Evolutionary conservation across 2,329 filamentous ascomycete genomes (phyloP).

Genomic region (Epichloe coenophiala): DNA sequence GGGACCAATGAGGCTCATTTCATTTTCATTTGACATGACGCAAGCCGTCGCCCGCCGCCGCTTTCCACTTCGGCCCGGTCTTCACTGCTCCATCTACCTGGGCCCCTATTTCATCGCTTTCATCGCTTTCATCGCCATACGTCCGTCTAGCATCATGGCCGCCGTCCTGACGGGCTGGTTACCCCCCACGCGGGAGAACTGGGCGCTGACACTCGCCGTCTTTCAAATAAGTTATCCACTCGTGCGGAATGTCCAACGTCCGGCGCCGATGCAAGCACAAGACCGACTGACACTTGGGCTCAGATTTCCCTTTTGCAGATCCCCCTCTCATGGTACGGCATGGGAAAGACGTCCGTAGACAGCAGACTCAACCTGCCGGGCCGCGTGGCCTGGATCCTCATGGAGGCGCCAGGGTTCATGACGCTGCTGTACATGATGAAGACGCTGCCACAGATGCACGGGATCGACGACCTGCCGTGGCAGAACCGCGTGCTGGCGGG

Average conservation of each 20-base stretch:
- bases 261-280: not conserved
- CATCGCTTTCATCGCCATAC: too few species aligned
- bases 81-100: too few species aligned
- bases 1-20: too few species aligned
- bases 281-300: not conserved
- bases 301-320: conserved; percentile 66
- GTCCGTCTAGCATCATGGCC: conserved; percentile 17
- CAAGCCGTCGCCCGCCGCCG: too few species aligned
- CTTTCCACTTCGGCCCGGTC: too few species aligned
- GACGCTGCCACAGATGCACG: conserved; percentile 46
- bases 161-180: conserved; percentile 38
- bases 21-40: too few species aligned
- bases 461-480: conserved; percentile 51
- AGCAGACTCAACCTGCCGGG: conserved; percentile 78
- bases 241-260: conserved; percentile 19
- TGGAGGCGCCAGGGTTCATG: conserved; percentile 71
- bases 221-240: conserved; percentile 41
- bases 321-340: conserved; percentile 64
- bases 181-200: conserved; percentile 46
- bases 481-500: conserved; percentile 64
- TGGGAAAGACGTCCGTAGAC: conserved; percentile 75
- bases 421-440: conserved; percentile 69
- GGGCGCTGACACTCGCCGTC: conserved; percentile 34
- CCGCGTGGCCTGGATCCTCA: conserved; percentile 72
- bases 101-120: too few species aligned